Evolutionary conservation across 1,139 yeast genomes (phyloP), one percentile per base, ranked within the genome.

Genomic region (Taphrina wiesneri): DNA sequence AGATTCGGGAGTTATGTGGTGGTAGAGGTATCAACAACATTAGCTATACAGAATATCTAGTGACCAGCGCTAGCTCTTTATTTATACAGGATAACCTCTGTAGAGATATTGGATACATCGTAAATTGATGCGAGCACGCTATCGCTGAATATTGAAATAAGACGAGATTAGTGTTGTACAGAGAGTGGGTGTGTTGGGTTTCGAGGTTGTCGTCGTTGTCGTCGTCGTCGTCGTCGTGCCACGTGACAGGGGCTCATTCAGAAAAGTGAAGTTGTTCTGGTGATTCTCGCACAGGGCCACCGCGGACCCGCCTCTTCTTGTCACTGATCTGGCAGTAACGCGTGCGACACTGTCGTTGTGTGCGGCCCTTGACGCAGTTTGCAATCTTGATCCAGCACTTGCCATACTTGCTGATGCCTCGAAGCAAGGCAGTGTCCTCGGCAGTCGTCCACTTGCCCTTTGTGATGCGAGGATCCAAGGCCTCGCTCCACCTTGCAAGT

Each of bases 401-500:
- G n/a, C 97, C 97, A 73, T 86, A 83, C 34, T 76, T 75, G 71
- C 86, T 84, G 26, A 90, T 92, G 71, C 85, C 82, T 56, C 81
- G 80, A 46, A 90, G 83, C 68, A 92, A 78, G 66, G 78, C 76
- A 52, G 87, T 77, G 74, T 92, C 97, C 73, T 92, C 97, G 15
- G 85, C 90, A 46, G 82, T 73, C 0, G 85, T 80, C 98, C 98
- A 92, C 3, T 88, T 86, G 70, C 97, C 78, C 71, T 88, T 91
- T 68, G 86, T 85, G 3, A 93, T 86, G 71, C 77, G 82, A 1
- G 97, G 97, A 71, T 90, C 96, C 67, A 92, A 77, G 1, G 91
- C 96, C 73, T 92, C 98, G 23, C 87, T 85, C 75, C 90, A 92
- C 71, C 98, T 78, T 73, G 92, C 92, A 1, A 96, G 90, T 77